Evolutionary conservation across 2,329 filamentous ascomycete species (phyloP).

Genomic region (Coniochaeta hoffmannii): DNA sequence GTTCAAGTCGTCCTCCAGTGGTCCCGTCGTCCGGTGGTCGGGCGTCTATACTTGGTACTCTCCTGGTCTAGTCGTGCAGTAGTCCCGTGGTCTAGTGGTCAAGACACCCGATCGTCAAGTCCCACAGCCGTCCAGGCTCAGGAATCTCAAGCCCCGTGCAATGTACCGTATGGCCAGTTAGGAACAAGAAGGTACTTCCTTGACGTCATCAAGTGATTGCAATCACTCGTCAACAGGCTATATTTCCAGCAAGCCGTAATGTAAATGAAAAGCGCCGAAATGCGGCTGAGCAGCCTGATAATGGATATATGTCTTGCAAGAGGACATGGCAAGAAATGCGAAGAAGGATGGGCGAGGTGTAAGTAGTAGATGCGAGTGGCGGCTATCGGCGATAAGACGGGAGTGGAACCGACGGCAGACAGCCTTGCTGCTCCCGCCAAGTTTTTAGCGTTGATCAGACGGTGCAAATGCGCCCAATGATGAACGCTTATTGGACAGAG

Average conservation of each 20-base stretch:
- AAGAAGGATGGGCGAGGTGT: not conserved
- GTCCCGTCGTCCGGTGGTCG: no score
- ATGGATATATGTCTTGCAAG: not conserved
- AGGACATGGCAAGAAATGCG: not conserved
- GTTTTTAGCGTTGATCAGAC: not conserved
- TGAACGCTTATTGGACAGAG: not conserved
- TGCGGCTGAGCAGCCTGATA: not conserved
- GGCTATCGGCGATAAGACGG: slow-evolving; percentile 2
- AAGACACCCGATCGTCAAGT: no score
- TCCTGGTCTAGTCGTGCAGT: no score
- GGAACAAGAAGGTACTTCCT: no score
- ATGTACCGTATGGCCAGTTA: no score
- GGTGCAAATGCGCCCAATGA: not conserved
- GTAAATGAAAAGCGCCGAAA: not conserved
- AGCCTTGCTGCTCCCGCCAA: not conserved
- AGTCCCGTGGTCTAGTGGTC: no score
- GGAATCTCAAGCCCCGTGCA: no score
- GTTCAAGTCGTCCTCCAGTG: not conserved
- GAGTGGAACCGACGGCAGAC: not conserved
- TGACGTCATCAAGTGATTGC: no score
- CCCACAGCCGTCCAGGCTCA: no score
- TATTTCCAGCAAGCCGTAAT: no score
- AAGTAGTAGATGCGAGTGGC: not conserved
- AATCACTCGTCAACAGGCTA: no score
- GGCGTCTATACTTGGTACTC: no score